Base-by-base conservation (phyloP, 179 eudicot species). In the Beta macrorhiza region DNA sequence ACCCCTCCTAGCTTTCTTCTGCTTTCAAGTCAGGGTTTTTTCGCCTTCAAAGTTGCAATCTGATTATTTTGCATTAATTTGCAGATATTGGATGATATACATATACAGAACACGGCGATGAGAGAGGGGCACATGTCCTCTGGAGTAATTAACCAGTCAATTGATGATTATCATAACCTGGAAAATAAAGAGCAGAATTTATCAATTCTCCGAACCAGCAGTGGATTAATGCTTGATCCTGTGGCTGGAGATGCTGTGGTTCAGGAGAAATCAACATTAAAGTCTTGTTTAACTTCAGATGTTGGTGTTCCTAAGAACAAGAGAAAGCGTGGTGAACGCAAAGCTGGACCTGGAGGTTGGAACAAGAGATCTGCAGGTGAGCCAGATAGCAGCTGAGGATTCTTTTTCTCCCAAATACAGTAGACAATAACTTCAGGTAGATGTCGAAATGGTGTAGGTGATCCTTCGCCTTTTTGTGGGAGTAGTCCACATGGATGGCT, bases 281-380 rank as follows among this genome's bases (percentile, higher is more conserved):
- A 79, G 76, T 80, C 90, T 25, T 79, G 90, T 75, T 81, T 93
- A 76, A 84, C 89, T 45, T 83, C 91, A 1, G 93, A 87, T 20
- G 76, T 83, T 37, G 90, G 84, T 56, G 74, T 90, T 61, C 90
- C 93, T 22, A 90, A 71, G 77, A 86, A 84, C 63, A 94, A 93
- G 85, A 87, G 94, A 81, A 94, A 94, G 83, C 88, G 97, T 76
- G 94, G 96, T 32, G 98, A 94, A 84, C 91, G 98, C 52, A 94
- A 93, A 88, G 93, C 94, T 71, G 92, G 93, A 29, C 85, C 92
- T 3, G 86, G 89, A 73, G 89, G 89, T 67, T 94, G 98, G 98
- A 91, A 84, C 81, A 82, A 86, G 29, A 88, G 79, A 84, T 67
- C 67, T 25, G 83, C 91, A 29, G 84, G 84, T 73, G 92, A 87